phyloP scores from a whole-genome alignment of 1,284 basidiomycete genomes.

The Sporisorium sorghi region DNA sequence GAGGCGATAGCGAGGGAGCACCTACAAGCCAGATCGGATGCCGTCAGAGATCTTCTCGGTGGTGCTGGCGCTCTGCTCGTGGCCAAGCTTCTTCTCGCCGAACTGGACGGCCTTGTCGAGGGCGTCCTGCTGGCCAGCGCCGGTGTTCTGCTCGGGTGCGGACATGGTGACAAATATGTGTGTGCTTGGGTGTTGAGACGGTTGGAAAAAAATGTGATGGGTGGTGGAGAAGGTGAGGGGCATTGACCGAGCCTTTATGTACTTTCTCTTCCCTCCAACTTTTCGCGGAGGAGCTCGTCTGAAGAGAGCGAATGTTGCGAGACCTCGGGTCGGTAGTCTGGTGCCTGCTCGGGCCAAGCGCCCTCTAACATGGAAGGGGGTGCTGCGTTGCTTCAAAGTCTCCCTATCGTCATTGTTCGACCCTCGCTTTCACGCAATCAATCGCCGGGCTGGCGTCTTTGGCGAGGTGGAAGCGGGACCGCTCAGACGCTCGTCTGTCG shows the following conservation, averaged over 20 bases:
- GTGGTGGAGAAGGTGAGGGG: neutral
- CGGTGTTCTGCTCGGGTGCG: slow-evolving; percentile 35
- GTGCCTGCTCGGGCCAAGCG: neutral
- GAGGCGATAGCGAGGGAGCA: neutral
- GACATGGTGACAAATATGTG: slow-evolving; percentile 25
- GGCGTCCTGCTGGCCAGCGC: slow-evolving; percentile 50
- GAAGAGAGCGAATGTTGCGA: slow-evolving; percentile 1
- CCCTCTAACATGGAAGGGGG: neutral
- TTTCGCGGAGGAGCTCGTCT: no score
- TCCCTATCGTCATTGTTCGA: neutral
- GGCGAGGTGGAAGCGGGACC: slow-evolving; percentile 16
- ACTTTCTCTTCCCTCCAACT: no score
- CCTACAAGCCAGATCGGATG: slow-evolving; percentile 55
- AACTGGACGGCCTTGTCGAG: slow-evolving; percentile 58
- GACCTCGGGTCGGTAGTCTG: slow-evolving; percentile 6
- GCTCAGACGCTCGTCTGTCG: slow-evolving; percentile 4
- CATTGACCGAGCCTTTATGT: neutral
- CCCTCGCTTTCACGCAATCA: slow-evolving; percentile 17
- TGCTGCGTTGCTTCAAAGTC: neutral
- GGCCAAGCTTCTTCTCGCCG: slow-evolving; percentile 45
- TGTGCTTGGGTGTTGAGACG: neutral
- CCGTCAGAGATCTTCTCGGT: slow-evolving; percentile 63
- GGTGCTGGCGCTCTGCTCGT: slow-evolving; percentile 46
- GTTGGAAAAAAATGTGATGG: neutral
- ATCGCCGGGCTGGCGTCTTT: neutral